These are phyloP conservation scores for Pterulicium gracile DNA, from an alignment of 1,284 basidiomycete species.

Conservation along the genomic window DNA sequence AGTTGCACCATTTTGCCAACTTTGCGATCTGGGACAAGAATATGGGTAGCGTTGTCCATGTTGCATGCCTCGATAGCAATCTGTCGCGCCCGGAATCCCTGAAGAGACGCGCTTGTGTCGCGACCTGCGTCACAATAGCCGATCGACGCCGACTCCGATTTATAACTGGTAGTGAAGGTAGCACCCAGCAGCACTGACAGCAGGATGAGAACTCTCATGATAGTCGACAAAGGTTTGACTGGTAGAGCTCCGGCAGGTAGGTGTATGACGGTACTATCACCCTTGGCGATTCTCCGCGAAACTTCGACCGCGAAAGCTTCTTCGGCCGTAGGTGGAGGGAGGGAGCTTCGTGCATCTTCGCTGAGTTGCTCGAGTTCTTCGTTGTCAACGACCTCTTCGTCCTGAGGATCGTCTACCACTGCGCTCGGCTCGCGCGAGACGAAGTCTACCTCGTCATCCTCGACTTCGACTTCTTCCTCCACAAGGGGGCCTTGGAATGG, in stretches of 20 bases:
- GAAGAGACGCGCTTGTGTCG: constrained; percentile 52
- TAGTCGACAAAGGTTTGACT: constrained; percentile 12
- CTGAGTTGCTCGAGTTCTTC: constrained; percentile 10
- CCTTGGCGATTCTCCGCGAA: constrained; percentile 26
- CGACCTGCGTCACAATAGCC: constrained; percentile 76
- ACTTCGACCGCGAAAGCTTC: constrained; percentile 18
- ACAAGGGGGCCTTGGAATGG: constrained; percentile 1
- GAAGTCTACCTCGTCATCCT: too few relatives aligned
- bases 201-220: constrained; percentile 27
- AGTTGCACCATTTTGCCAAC: constrained; percentile 23
- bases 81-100: constrained; percentile 31
- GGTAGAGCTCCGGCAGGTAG: constrained; percentile 7
- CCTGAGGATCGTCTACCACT: not conserved
- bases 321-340: constrained; percentile 1
- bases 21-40: constrained; percentile 19
- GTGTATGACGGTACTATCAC: constrained; percentile 14
- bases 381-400: constrained; percentile 15
- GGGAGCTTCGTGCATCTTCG: constrained; percentile 13
- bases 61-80: constrained; percentile 50
- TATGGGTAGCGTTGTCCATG: constrained; percentile 36
- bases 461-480: not conserved
- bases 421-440: not conserved
- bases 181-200: constrained; percentile 25
- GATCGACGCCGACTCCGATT: constrained; percentile 56
- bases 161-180: constrained; percentile 40